Base-by-base conservation (phyloP, 2,329 filamentous ascomycete genomes). In the Westerdykella aurantiaca region DNA sequence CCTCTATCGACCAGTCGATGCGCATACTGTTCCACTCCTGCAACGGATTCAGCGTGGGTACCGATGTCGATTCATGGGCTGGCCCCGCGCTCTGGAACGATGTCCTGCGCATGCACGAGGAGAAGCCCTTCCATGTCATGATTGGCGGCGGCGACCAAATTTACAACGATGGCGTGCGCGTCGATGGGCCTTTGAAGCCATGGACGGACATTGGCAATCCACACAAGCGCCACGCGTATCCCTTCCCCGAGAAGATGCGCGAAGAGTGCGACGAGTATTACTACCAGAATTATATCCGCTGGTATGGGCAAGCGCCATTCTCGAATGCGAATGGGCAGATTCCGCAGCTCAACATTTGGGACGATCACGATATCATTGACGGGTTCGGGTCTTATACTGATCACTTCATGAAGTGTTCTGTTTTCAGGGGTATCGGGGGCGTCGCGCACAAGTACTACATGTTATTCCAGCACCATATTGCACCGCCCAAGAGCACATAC, bases 111-210 rank as follows among this genome's bases (percentile, higher is more conserved):
- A 69, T 79, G 45, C 81, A 84, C 54, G 72, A 72, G 53, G 61
- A 76, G 60, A 73, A 72, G 50, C 79, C 80, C 6, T 81, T 83
- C 63, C 79, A 82, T 57, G 77, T 81, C 52, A 86, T 84, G 83
- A 79, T 96, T 49, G 91, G 91, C 41, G 91, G 91, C 45, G 91
- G 91, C 46, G 91, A 97, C 61, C 91, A 96, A 69, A 82, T 83
- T 53, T 84, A 84, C 68, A 83, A 83, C 52, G 81, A 83, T 44
- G 87, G 86, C 18, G 88, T 97, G 52, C 80, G 91, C 50, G 88
- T 95, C 1, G 74, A 83, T 41, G 33, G 33, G 17, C 91, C 91
- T 1, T 70, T 97, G 49, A 81, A 80, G 56, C 59, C 69, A 5
- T 84, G 81, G 81, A 82, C 80, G 0, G 69, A 72, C 38, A 83